These are phyloP conservation scores for Vigna unguiculata DNA, from an alignment of 306 rosid genomes.

Conservation along the genomic window DNA sequence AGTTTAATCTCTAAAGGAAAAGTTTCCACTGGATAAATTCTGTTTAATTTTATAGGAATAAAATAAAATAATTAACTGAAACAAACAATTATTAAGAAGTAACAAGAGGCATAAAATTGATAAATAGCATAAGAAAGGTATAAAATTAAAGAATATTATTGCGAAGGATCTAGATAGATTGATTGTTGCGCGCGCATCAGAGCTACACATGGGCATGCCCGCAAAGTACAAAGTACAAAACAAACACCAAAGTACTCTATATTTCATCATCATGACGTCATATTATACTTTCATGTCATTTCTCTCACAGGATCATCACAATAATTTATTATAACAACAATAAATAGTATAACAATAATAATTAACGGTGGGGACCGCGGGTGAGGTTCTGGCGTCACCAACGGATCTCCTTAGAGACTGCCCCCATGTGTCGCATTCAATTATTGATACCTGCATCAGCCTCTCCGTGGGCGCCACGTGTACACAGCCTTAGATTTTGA, in stretches of 20 bases:
- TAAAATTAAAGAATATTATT: too few relatives aligned
- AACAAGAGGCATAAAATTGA: too few relatives aligned
- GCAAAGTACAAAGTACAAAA: not conserved
- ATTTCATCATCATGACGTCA: constrained; percentile 16
- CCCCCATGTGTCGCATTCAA: constrained; percentile 24
- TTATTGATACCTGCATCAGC: not conserved
- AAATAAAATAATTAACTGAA: too few relatives aligned
- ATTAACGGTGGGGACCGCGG: not conserved
- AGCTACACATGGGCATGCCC: not conserved
- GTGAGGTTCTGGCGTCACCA: constrained; percentile 38
- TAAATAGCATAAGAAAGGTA: too few relatives aligned
- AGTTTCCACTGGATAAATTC: too few relatives aligned
- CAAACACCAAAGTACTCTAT: not conserved
- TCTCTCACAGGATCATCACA: not conserved
- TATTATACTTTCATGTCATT: not conserved
- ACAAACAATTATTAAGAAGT: too few relatives aligned
- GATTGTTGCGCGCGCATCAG: not conserved
- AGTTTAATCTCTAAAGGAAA: too few relatives aligned
- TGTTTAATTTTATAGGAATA: too few relatives aligned
- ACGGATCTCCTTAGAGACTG: constrained; percentile 21
- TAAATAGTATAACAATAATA: not conserved
- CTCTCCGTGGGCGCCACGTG: not conserved
- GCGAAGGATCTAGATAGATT: not conserved
- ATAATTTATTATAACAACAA: not conserved
- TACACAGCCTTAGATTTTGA: not conserved